phyloP scores from a whole-genome alignment of 2,329 filamentous ascomycete genomes.

The Scopulariopsis brevicaulis region DNA sequence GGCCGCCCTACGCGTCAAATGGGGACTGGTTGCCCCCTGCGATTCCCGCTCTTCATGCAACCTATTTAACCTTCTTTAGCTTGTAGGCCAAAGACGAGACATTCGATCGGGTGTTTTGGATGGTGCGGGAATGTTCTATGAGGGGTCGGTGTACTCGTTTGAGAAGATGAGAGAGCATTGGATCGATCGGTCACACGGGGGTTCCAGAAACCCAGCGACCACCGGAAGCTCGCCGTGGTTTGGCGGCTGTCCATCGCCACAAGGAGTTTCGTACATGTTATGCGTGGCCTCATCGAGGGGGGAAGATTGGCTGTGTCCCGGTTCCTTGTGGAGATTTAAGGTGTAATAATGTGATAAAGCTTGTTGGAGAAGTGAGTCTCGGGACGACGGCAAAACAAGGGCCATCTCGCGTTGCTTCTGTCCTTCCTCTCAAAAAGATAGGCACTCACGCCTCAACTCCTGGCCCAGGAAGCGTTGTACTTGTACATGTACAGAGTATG shows the following conservation, averaged over 20 bases:
- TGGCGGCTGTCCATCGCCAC: no score
- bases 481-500: no score
- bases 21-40: background rate
- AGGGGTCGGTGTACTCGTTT: background rate
- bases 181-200: no score
- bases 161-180: background rate
- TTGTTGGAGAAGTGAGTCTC: background rate
- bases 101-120: background rate
- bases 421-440: background rate
- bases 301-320: background rate
- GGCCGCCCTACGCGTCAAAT: background rate
- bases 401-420: background rate
- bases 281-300: no score
- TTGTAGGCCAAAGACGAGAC: background rate
- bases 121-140: background rate
- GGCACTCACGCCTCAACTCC: background rate
- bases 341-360: background rate
- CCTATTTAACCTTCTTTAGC: slow-evolving; percentile 4
- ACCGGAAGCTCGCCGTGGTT: no score
- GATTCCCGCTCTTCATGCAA: background rate
- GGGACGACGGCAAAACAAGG: background rate
- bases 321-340: background rate
- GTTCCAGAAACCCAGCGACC: no score
- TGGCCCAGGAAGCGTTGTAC: background rate
- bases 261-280: no score